These are phyloP conservation scores for Podila horticola DNA, from an alignment of 192 early-diverging fungal genomes.

Conservation along the genomic window DNA sequence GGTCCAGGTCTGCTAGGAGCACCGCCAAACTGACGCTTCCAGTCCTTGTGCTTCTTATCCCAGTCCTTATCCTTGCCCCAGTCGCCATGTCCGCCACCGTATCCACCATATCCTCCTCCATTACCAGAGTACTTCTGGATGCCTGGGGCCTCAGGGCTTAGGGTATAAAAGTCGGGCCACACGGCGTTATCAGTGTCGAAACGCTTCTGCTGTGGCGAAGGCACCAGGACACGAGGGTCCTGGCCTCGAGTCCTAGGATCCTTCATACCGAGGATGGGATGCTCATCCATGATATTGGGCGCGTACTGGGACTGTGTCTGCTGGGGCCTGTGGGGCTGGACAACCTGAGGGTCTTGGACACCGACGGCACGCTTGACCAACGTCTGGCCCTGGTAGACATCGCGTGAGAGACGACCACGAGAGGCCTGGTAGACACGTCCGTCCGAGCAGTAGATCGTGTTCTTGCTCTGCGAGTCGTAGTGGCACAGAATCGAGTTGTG, in stretches of 20 bases:
- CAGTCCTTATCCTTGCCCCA: neutral
- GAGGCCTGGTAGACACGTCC: neutral
- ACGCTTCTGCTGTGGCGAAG: too few species aligned
- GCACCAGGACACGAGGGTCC: too few species aligned
- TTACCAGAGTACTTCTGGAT: constrained; percentile 1
- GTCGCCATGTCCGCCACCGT: neutral
- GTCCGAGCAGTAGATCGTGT: constrained; percentile 3
- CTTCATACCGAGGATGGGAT: too few species aligned
- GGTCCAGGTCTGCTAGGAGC: neutral
- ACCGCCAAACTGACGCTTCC: constrained; percentile 3
- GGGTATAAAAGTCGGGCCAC: too few species aligned
- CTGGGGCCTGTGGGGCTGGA: too few species aligned
- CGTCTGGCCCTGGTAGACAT: neutral
- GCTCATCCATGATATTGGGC: too few species aligned
- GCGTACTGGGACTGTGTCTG: too few species aligned
- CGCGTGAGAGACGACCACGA: neutral
- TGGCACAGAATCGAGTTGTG: neutral
- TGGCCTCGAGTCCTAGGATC: too few species aligned
- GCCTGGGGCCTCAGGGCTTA: too few species aligned
- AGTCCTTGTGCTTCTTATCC: neutral
- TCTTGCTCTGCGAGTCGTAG: neutral
- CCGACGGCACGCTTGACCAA: neutral
- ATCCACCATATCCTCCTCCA: neutral
- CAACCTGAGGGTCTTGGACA: too few species aligned
- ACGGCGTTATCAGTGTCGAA: too few species aligned